Evolutionary conservation across 768 basidiomycete genomes (phyloP).

Genomic region (Serendipita sp.): DNA sequence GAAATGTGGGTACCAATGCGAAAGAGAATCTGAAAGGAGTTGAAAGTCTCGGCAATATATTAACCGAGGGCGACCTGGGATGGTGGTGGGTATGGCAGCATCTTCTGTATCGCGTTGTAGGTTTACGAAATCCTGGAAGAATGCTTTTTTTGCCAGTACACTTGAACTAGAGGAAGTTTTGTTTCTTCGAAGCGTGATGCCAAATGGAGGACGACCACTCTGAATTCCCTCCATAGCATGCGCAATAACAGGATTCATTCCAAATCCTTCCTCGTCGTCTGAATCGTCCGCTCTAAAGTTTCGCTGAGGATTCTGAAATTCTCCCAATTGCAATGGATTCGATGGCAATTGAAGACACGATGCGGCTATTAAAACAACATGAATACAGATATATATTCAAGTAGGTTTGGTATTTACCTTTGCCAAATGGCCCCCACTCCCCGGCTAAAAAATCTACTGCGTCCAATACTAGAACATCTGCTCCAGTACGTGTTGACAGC

Average conservation of each 20-base stretch:
- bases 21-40: conserved; percentile 52
- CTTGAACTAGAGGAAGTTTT: neutral
- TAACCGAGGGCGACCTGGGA: conserved; percentile 35
- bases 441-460: conserved; percentile 71
- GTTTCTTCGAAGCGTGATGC: neutral
- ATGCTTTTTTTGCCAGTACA: conserved; percentile 24
- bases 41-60: conserved; percentile 74
- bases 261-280: conserved; percentile 28
- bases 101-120: conserved; percentile 20
- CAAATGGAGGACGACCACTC: conserved; percentile 5
- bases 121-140: conserved; percentile 68
- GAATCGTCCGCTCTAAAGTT: conserved; percentile 27
- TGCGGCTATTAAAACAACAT: conserved; percentile 33
- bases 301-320: conserved; percentile 17
- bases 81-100: conserved; percentile 17
- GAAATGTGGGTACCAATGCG: conserved; percentile 67
- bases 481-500: conserved; percentile 50
- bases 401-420: conserved; percentile 10
- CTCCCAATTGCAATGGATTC: conserved; percentile 49
- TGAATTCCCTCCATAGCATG: conserved; percentile 5
- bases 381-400: conserved; percentile 32
- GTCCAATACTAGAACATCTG: conserved; percentile 77
- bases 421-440: conserved; percentile 71
- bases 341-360: conserved; percentile 46
- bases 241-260: conserved; percentile 20